Conservation (phyloP, 2,329 filamentous ascomycete species). For the Calonectria pseudoturangicola region DNA sequence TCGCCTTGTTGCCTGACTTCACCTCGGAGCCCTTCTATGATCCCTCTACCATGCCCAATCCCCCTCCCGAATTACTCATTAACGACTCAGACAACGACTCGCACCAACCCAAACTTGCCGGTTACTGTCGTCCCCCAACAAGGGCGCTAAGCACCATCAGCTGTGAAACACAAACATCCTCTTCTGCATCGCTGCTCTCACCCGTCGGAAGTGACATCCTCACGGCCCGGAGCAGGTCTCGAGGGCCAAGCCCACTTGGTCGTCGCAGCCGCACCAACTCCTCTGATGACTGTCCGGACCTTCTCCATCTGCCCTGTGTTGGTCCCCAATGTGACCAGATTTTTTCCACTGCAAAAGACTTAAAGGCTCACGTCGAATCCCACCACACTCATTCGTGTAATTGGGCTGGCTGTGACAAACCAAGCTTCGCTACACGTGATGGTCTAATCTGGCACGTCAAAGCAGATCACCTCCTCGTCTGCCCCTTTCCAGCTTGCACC, state of each 20-base stretch:
- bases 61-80: conserved; percentile 23
- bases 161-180: conserved; percentile 52
- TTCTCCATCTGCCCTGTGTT: conserved; percentile 51
- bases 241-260: conserved; percentile 52
- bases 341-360: conserved; percentile 51
- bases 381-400: conserved; percentile 61
- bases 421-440: conserved; percentile 61
- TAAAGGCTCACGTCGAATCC: conserved; percentile 52
- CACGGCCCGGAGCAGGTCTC: conserved; percentile 45
- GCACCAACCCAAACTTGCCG: conserved; percentile 28
- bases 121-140: neutral
- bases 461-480: conserved; percentile 64
- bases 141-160: conserved; percentile 54
- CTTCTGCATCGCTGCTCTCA: conserved; percentile 57
- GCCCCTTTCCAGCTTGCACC: conserved; percentile 62
- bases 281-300: conserved; percentile 36
- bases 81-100: conserved; percentile 37
- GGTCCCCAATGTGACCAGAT: conserved; percentile 53
- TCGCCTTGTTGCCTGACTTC: conserved; percentile 24
- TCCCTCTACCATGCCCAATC: conserved; percentile 21
- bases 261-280: conserved; percentile 38
- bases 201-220: conserved; percentile 52
- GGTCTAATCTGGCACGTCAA: conserved; percentile 67
- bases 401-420: conserved; percentile 62
- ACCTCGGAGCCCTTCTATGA: conserved; percentile 10